phyloP scores from a whole-genome alignment of 2,329 filamentous ascomycete species.

The Nigrograna mackinnonii region DNA sequence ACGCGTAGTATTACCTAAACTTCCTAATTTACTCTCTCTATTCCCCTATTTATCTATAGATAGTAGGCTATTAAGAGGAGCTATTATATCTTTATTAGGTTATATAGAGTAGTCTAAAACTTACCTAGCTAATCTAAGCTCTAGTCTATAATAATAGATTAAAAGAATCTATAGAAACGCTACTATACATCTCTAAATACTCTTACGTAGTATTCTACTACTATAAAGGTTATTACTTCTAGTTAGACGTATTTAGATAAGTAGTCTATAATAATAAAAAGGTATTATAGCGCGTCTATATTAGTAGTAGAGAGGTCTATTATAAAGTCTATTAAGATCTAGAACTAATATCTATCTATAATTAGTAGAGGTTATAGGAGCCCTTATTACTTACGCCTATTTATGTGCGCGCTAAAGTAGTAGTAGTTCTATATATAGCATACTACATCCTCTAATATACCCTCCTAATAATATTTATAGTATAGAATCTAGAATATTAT shows the following conservation, averaged over 20 bases:
- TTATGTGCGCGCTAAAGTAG: constrained; percentile 7
- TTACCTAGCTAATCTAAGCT: constrained; percentile 5
- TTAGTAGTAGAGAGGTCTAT: background rate
- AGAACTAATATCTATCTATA: constrained; percentile 6
- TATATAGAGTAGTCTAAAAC: constrained; percentile 8
- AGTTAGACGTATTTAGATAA: constrained; percentile 5
- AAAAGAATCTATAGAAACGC: constrained; percentile 5
- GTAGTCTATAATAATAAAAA: constrained; percentile 5
- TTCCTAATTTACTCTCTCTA: constrained; percentile 7
- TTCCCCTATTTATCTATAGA: constrained; percentile 6
- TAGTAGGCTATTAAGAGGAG: constrained; percentile 6
- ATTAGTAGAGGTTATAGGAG: constrained; percentile 6
- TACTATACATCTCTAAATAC: constrained; percentile 7
- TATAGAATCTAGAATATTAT: constrained; percentile 3
- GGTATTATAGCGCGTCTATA: constrained; percentile 2
- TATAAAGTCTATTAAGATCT: constrained; percentile 6
- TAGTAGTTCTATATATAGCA: constrained; percentile 8
- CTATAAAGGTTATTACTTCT: constrained; percentile 5
- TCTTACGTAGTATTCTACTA: constrained; percentile 4
- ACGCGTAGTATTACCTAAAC: constrained; percentile 4
- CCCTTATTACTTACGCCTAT: constrained; percentile 1
- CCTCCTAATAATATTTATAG: constrained; percentile 3
- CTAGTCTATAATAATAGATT: constrained; percentile 5
- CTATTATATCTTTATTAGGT: constrained; percentile 5
- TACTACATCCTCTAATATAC: constrained; percentile 3